Evolutionary conservation across 2,329 filamentous ascomycete genomes (phyloP).

Genomic region (Ophiostoma populinum): DNA sequence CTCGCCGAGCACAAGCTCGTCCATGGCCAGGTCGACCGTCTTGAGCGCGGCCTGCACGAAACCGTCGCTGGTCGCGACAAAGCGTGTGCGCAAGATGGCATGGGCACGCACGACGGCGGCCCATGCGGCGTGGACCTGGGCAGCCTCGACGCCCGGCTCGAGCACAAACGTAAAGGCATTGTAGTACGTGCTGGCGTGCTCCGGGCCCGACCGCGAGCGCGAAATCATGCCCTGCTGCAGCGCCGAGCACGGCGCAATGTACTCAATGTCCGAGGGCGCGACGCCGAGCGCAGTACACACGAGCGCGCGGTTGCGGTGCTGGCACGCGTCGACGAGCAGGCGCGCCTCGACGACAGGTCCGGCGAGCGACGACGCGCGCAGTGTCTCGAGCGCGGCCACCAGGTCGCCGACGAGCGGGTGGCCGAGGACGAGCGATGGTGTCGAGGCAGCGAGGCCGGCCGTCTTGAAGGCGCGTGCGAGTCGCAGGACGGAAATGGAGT

Average conservation of each 20-base stretch:
- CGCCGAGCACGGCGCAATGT: slow-evolving; percentile 66
- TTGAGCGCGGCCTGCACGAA: slow-evolving; percentile 55
- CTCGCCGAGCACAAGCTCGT: slow-evolving; percentile 15
- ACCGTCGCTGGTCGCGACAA: slow-evolving; percentile 57
- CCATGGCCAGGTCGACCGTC: slow-evolving; percentile 24
- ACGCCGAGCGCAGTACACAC: slow-evolving; percentile 36
- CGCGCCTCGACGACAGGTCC: slow-evolving; percentile 28
- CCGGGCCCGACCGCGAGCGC: slow-evolving; percentile 36
- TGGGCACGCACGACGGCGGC: slow-evolving; percentile 28
- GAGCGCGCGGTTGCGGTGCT: slow-evolving; percentile 38
- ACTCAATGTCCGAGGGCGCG: slow-evolving; percentile 40
- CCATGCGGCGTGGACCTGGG: slow-evolving; percentile 41
- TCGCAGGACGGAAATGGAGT: slow-evolving; percentile 69
- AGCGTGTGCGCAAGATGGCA: slow-evolving; percentile 55
- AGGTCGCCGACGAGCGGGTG: slow-evolving; percentile 35
- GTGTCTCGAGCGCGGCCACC: slow-evolving; percentile 19
- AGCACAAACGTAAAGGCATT: slow-evolving; percentile 53
- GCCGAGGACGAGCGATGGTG: slow-evolving; percentile 50
- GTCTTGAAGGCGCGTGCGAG: slow-evolving; percentile 48
- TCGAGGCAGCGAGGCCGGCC: slow-evolving; percentile 45
- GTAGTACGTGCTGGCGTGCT: slow-evolving; percentile 46
- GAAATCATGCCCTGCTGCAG: slow-evolving; percentile 78
- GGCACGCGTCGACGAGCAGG: slow-evolving; percentile 45
- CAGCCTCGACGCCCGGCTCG: slow-evolving; percentile 22
- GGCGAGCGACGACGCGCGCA: slow-evolving; percentile 2